These are phyloP conservation scores for Talaromyces sp. DNA, from an alignment of 2,329 filamentous ascomycete species.

Conservation along the genomic window DNA sequence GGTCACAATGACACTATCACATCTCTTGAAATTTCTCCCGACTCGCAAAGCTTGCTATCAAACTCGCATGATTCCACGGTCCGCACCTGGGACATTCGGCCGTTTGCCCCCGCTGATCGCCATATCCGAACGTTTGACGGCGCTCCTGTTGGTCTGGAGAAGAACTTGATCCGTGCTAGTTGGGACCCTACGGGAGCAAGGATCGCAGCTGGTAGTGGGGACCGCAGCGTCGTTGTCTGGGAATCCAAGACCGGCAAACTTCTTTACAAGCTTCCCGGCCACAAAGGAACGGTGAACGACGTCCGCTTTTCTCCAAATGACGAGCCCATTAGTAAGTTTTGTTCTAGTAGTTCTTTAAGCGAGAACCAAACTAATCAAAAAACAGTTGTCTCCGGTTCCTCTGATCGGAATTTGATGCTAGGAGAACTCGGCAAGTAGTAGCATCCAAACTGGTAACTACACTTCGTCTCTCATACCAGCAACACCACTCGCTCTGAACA, in stretches of 20 bases:
- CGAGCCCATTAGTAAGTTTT: constrained; percentile 77
- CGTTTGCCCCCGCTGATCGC: constrained; percentile 84
- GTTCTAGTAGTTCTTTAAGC: not conserved
- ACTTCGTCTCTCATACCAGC: not conserved
- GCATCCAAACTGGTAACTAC: not conserved
- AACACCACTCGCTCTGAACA: not conserved
- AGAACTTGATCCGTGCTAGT: constrained; percentile 83
- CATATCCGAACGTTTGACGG: constrained; percentile 86
- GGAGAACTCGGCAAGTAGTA: constrained; percentile 68
- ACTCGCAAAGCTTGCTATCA: constrained; percentile 83
- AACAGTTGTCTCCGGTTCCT: constrained; percentile 79
- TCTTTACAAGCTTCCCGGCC: constrained; percentile 88
- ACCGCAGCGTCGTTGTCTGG: constrained; percentile 89
- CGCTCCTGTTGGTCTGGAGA: constrained; percentile 80
- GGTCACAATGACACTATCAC: constrained; percentile 92
- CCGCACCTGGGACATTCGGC: constrained; percentile 91
- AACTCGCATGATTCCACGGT: constrained; percentile 93
- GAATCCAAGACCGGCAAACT: constrained; percentile 82
- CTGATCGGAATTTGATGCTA: constrained; percentile 78
- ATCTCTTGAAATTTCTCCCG: constrained; percentile 84
- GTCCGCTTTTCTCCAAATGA: constrained; percentile 81
- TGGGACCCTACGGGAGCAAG: constrained; percentile 85
- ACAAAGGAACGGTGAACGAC: constrained; percentile 92
- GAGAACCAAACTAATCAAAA: not conserved
- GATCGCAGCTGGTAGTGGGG: constrained; percentile 83